Evolutionary conservation across 768 basidiomycete genomes (phyloP), one percentile per base, ranked within the genome.

Genomic region (Lentinula raphanica): DNA sequence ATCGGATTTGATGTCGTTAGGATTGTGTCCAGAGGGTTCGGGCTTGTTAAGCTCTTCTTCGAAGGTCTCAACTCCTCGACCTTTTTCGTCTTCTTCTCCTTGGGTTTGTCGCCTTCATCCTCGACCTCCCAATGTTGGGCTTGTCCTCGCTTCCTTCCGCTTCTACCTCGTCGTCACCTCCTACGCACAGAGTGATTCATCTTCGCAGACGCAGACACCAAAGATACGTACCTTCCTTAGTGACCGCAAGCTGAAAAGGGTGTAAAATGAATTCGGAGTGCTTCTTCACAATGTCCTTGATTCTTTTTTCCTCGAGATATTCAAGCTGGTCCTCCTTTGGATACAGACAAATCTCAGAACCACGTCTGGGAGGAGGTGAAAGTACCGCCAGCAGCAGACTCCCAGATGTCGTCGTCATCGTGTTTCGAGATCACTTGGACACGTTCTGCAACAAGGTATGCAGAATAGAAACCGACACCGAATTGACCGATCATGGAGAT

Each of bases 261-360:
- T 98, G 98, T 29, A 95, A 98, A 76, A 98, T 99, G 81, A 98
- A 98, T 79, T 99, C 96, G 68, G 96, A 98, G 83, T 99, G 96
- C 82, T 98, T 98, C 85, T 99, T 98, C 72, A 99, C 96, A 65
- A 96, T 92, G 65, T 98, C 97, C 83, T 95, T 96, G 83, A 98
- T 92, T 75, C 87, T 88, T 83, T 97, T 97, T 86, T 99, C 96
- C 80, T 99, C 96, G 46, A 98, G 85, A 79, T 98, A 98, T 75
- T 98, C 97, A 62, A 91, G 87, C 77, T 98, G 94, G 73, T 99
- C 97, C 72, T 98, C 97, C 83, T 99, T 98, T 73, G 98, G 78
- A 83, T 77, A 92, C 60, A 96, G 87, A 63, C 87, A 87, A 67
- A 96, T 84, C 75, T 96, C 92, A 49, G 90, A 88, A 76, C 97